Conservation (phyloP, 352 stramenopile species). For the Blastocystis sp. region DNA sequence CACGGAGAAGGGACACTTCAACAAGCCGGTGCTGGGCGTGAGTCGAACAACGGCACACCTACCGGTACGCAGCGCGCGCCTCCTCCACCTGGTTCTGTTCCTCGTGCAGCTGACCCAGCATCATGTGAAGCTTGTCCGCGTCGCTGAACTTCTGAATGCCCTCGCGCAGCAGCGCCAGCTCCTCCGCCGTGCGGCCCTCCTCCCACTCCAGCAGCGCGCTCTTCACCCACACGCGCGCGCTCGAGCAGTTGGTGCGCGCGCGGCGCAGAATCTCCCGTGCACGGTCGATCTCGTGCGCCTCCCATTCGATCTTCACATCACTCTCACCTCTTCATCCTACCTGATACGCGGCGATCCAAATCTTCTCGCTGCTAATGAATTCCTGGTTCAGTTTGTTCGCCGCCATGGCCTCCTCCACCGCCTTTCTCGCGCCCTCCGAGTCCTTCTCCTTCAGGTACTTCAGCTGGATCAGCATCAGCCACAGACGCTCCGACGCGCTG, state of each 20-base stretch:
- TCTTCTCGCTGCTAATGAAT: slow-evolving; percentile 75
- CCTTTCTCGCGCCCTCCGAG: slow-evolving; percentile 85
- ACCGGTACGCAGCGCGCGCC: slow-evolving; percentile 65
- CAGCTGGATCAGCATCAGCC: slow-evolving; percentile 85
- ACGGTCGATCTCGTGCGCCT: slow-evolving; percentile 91
- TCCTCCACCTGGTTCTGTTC: slow-evolving; percentile 70
- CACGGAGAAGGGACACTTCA: slow-evolving; percentile 85
- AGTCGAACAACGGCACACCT: slow-evolving; percentile 30
- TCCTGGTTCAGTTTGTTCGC: slow-evolving; percentile 90
- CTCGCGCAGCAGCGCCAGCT: slow-evolving; percentile 82
- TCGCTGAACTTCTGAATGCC: slow-evolving; percentile 83
- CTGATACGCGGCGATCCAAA: slow-evolving; percentile 93
- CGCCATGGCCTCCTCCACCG: slow-evolving; percentile 91
- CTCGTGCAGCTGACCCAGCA: slow-evolving; percentile 89
- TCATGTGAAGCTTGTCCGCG: slow-evolving; percentile 94
- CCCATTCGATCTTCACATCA: slow-evolving; percentile 84
- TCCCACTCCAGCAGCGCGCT: slow-evolving; percentile 92
- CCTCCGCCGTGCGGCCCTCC: slow-evolving; percentile 76
- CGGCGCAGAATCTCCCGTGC: slow-evolving; percentile 81
- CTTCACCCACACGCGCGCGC: slow-evolving; percentile 93
- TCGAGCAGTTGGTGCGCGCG: slow-evolving; percentile 77
- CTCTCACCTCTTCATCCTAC: slow-evolving; percentile 21
- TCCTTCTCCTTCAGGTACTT: too few species aligned
- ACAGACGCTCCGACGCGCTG: slow-evolving; percentile 90
- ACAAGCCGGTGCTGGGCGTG: slow-evolving; percentile 76